Percentiles rank a stretch among this genome's conserved stretches.
Evolutionary conservation across 805 yeast species (phyloP).

Genomic region (Kockiozyma suomiensis): DNA sequence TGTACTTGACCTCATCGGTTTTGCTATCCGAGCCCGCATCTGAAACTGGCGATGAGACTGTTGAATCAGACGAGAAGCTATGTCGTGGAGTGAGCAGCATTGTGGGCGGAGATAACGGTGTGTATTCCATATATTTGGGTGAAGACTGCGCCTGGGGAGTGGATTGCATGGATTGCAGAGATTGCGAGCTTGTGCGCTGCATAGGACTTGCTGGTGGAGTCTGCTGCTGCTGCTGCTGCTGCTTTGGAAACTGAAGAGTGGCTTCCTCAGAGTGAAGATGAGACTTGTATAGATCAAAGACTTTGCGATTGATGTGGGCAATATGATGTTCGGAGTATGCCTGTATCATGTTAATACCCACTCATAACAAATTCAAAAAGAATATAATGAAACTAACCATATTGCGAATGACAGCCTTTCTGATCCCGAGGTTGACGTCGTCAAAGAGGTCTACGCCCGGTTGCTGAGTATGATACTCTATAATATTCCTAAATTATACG

Average conservation of each 20-base stretch:
- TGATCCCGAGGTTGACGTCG: slow-evolving; percentile 8
- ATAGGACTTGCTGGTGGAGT: slow-evolving; percentile 1
- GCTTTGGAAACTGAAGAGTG: not conserved
- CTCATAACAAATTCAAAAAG: not conserved
- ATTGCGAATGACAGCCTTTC: slow-evolving; percentile 6
- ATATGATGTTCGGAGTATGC: slow-evolving; percentile 12
- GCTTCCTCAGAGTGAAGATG: not conserved
- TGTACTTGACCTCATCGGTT: not conserved
- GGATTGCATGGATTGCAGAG: not conserved
- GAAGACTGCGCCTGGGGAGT: not conserved
- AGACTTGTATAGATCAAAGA: not conserved
- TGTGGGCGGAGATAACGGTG: not conserved
- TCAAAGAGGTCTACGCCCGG: slow-evolving; percentile 12
- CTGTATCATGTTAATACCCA: not conserved
- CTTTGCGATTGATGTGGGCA: slow-evolving; percentile 10
- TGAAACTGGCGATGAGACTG: slow-evolving; percentile 1
- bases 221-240: not conserved
- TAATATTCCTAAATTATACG: not conserved
- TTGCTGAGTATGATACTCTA: slow-evolving; percentile 8
- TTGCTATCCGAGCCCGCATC: not conserved
- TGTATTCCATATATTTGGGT: too few species aligned
- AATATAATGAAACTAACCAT: not conserved
- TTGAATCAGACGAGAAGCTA: not conserved
- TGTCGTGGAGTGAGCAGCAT: slow-evolving; percentile 1
- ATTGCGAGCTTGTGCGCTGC: not conserved